These are phyloP conservation scores for Angomonas ambiguus DNA, from an alignment of 208 protist species.

Conservation along the genomic window DNA sequence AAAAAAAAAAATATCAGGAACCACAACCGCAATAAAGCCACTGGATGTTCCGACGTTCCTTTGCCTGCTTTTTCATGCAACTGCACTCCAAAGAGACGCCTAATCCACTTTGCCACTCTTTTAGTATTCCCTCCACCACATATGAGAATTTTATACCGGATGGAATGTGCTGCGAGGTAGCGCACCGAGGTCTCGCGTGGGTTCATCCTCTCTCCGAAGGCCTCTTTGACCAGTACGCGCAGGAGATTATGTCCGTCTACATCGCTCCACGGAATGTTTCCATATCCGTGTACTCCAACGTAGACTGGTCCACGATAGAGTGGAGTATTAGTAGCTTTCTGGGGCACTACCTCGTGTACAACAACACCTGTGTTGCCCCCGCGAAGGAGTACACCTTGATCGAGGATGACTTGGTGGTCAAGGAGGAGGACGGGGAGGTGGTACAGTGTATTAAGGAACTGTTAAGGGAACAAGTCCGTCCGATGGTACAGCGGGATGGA, in stretches of 20 bases:
- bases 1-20: constrained; percentile 1
- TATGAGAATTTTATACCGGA: constrained; percentile 83
- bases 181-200: constrained; percentile 77
- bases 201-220: constrained; percentile 81
- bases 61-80: constrained; percentile 41
- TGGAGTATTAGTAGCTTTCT: constrained; percentile 88
- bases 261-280: constrained; percentile 75
- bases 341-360: constrained; percentile 83
- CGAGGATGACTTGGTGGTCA: constrained; percentile 73
- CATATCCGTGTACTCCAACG: constrained; percentile 65
- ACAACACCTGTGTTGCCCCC: constrained; percentile 60
- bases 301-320: constrained; percentile 69
- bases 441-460: constrained; percentile 93
- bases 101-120: constrained; percentile 76
- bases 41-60: constrained; percentile 53
- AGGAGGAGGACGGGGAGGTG: constrained; percentile 77
- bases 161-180: constrained; percentile 79
- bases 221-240: constrained; percentile 85
- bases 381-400: constrained; percentile 74
- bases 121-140: constrained; percentile 58
- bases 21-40: not conserved
- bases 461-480: constrained; percentile 84
- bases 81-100: constrained; percentile 75
- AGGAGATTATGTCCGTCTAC: constrained; percentile 78
- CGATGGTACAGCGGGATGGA: constrained; percentile 92